phyloP scores from a whole-genome alignment of 495 filamentous ascomycete species.

The Daldinia childiae region DNA sequence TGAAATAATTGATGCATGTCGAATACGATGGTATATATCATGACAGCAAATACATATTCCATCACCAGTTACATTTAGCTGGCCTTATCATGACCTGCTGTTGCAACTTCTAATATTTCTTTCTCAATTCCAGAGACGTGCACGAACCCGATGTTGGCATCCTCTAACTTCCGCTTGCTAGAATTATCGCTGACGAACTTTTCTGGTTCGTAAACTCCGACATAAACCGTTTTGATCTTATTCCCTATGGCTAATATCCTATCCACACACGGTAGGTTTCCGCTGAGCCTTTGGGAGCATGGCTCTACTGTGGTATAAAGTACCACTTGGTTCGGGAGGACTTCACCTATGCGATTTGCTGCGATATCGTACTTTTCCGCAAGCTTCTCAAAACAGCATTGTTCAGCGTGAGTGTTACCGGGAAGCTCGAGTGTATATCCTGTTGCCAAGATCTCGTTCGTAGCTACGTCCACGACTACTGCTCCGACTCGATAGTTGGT shows the following conservation, averaged over 20 bases:
- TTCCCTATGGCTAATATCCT: slow-evolving; percentile 74
- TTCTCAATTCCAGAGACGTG: slow-evolving; percentile 79
- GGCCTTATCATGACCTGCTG: slow-evolving; percentile 74
- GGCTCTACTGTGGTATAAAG: slow-evolving; percentile 97
- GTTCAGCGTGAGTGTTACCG: slow-evolving; percentile 96
- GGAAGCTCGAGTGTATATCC: slow-evolving; percentile 91
- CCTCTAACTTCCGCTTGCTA: slow-evolving; percentile 73
- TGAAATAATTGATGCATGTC: not conserved
- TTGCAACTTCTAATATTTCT: slow-evolving; percentile 82
- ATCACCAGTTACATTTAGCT: not conserved
- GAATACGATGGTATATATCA: not conserved
- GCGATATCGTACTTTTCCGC: slow-evolving; percentile 58
- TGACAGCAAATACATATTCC: not conserved
- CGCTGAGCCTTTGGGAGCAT: slow-evolving; percentile 81
- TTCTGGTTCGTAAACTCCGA: slow-evolving; percentile 87
- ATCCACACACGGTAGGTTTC: slow-evolving; percentile 84
- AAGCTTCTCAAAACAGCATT: slow-evolving; percentile 86
- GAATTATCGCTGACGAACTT: slow-evolving; percentile 86
- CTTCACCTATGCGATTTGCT: slow-evolving; percentile 64
- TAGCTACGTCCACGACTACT: slow-evolving; percentile 69
- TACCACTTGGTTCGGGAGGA: slow-evolving; percentile 65
- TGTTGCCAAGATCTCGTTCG: slow-evolving; percentile 75
- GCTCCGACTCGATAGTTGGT: slow-evolving; percentile 96
- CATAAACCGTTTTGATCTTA: slow-evolving; percentile 78
- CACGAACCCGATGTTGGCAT: slow-evolving; percentile 77